Base-by-base conservation (phyloP, 192 early-diverging fungal genomes). In the Coemansia sp. region DNA sequence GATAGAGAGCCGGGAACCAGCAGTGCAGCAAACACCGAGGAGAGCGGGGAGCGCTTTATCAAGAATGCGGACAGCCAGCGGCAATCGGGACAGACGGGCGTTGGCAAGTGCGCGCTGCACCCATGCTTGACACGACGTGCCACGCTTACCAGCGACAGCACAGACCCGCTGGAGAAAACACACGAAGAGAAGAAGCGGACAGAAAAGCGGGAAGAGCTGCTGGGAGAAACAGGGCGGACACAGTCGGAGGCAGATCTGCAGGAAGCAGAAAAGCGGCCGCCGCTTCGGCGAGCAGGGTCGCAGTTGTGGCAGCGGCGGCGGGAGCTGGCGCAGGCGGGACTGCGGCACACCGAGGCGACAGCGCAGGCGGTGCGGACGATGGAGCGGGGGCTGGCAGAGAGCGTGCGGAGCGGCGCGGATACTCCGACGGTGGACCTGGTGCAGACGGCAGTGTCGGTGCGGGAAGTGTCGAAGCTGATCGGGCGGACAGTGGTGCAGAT, bases 381-480 rank as follows among this genome's bases (percentile, higher is more conserved):
- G 38, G 72, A 69, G 58, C 66, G 73, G 11, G 73, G 73, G 39
- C 44, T 69, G 11, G 54, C 31, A 3, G 51, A 54, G 40, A 58
- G 53, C 53, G 21, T 23, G 36, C 53, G 62, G 17, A 54, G 59
- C 12, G 67, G 69, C n/a, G 53, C 62, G 1, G 75, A 79, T 5
- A 79, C 76, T 34, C 76, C 69, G 18, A 79, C 76, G 7, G 70
- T 72, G 39, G 70, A 69, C 43, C 65, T 88, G 16, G 83, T 84
- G 51, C 83, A 88, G 59, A 86, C 86, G 2, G 83, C 85, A 0
- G 84, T 86, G 39, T 77, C 83, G 49, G 86, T 88, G 46, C 75
- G 86, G 39, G 84, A 88, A 54, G 80, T 88, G 16, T 85, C 86
- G 10, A 84, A 85, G 73, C 84, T 81, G 59, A 82, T 88, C 39